These are phyloP conservation scores for Leishmania lainsoni DNA, from an alignment of 208 protist genomes.

Conservation along the genomic window DNA sequence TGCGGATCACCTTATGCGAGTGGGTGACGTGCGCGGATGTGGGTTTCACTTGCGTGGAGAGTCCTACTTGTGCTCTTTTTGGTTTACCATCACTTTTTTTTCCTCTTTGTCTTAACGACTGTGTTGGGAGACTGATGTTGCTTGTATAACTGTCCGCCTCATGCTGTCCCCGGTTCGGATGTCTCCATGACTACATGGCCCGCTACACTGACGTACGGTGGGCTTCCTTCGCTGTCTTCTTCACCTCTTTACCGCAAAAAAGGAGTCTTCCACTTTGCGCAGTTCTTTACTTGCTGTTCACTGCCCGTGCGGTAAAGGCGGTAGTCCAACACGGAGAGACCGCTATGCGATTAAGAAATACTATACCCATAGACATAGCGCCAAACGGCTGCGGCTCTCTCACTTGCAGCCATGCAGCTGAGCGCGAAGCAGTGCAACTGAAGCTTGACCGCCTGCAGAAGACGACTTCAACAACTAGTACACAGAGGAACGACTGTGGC, in stretches of 20 bases:
- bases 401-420: not conserved
- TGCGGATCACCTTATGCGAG: not conserved
- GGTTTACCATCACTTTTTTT: not conserved
- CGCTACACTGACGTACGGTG: not conserved
- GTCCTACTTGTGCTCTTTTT: too few species aligned
- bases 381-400: not conserved
- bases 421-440: not conserved
- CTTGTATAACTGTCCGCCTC: too few species aligned
- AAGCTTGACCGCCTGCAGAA: not conserved
- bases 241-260: not conserved
- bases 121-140: not conserved
- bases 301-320: not conserved
- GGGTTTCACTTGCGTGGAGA: not conserved
- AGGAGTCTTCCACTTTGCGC: not conserved
- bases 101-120: not conserved
- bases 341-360: not conserved
- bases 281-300: not conserved
- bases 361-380: not conserved
- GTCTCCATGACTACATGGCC: not conserved
- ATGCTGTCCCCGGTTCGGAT: not conserved
- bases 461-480: not conserved
- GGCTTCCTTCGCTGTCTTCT: not conserved
- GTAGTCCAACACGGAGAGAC: not conserved
- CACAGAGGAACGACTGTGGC: not conserved
- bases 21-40: not conserved